Conservation (phyloP, 345 rosid species). For the Eucalyptus pauciflora region DNA sequence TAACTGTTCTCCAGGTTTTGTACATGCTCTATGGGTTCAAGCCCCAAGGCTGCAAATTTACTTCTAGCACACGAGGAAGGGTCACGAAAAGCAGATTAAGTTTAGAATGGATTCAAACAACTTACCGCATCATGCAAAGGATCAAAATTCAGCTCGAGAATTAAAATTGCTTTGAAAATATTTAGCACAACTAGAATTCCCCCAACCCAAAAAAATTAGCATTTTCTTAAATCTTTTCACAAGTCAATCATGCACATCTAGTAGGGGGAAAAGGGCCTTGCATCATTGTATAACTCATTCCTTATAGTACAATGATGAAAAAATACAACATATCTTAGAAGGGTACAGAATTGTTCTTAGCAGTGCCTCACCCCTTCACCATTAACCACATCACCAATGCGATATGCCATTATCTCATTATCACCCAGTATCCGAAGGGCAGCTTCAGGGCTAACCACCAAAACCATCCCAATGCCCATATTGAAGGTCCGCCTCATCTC, state of each 20-base stretch:
- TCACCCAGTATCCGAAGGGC: constrained; percentile 39
- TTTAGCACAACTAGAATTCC: background rate
- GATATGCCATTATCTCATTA: constrained; percentile 32
- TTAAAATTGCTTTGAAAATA: background rate
- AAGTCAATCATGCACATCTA: background rate
- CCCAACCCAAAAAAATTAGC: background rate
- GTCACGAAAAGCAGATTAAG: background rate
- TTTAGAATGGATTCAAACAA: too few species aligned
- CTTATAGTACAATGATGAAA: background rate
- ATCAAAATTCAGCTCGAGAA: background rate
- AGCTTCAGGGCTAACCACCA: constrained; percentile 57
- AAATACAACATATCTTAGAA: background rate
- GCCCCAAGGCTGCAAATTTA: background rate
- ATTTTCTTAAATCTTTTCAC: background rate
- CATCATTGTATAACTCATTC: background rate
- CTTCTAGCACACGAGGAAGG: background rate
- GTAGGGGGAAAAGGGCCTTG: background rate
- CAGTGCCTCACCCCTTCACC: constrained; percentile 64
- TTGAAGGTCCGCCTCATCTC: constrained; percentile 93
- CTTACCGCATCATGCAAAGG: too few species aligned
- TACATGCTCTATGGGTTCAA: background rate
- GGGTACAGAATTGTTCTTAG: background rate
- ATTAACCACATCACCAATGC: constrained; percentile 55
- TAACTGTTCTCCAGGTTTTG: background rate
- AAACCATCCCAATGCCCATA: constrained; percentile 92